These are phyloP conservation scores for Rhynchosporium graminicola DNA, from an alignment of 2,329 filamentous ascomycete genomes.

Conservation along the genomic window DNA sequence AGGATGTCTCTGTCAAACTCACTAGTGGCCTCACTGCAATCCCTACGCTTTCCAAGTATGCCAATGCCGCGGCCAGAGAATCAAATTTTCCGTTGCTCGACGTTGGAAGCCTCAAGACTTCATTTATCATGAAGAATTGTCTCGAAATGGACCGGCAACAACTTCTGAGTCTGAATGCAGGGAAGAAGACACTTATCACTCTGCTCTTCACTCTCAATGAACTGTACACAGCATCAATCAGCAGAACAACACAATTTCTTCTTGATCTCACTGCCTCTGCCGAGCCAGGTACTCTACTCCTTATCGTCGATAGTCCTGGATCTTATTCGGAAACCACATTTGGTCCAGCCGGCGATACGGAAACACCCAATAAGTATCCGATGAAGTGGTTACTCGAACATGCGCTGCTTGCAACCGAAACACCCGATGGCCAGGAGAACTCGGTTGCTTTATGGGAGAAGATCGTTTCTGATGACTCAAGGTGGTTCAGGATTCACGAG, in stretches of 20 bases:
- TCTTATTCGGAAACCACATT: slow-evolving; percentile 85
- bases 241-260: slow-evolving; percentile 76
- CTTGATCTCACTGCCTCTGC: slow-evolving; percentile 63
- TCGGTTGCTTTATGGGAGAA: slow-evolving; percentile 64
- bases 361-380: slow-evolving; percentile 67
- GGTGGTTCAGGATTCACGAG: slow-evolving; percentile 78
- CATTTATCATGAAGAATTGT: slow-evolving; percentile 52
- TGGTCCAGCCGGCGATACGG: slow-evolving; percentile 44
- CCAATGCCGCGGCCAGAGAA: slow-evolving; percentile 49
- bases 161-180: slow-evolving; percentile 39
- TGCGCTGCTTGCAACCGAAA: slow-evolving; percentile 59
- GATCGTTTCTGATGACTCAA: slow-evolving; percentile 71
- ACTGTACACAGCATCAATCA: slow-evolving; percentile 75
- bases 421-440: slow-evolving; percentile 41
- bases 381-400: slow-evolving; percentile 94
- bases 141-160: slow-evolving; percentile 45
- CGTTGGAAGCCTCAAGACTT: slow-evolving; percentile 43
- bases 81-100: slow-evolving; percentile 49
- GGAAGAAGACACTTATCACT: slow-evolving; percentile 63
- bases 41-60: slow-evolving; percentile 53
- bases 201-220: slow-evolving; percentile 96
- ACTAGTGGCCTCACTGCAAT: slow-evolving; percentile 55
- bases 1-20: slow-evolving; percentile 59
- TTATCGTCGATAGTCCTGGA: slow-evolving; percentile 91
- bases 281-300: slow-evolving; percentile 63